These are phyloP conservation scores for Colletotrichum sp. DNA, from an alignment of 2,329 filamentous ascomycete genomes.

Conservation along the genomic window DNA sequence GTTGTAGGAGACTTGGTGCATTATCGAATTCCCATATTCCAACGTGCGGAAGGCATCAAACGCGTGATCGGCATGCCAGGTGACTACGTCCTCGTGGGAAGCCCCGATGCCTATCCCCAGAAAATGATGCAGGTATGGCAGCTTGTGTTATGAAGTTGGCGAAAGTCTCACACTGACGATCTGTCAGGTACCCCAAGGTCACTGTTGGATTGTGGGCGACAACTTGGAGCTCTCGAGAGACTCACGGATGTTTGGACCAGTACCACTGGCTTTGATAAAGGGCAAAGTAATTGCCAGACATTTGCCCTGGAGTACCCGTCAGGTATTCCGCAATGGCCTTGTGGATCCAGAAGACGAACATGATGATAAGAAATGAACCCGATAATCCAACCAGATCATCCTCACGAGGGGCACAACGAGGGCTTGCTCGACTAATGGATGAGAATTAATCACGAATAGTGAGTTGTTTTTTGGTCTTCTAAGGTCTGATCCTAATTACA, in stretches of 20 bases:
- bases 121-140: constrained; percentile 68
- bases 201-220: constrained; percentile 91
- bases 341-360: constrained; percentile 29
- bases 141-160: neutral
- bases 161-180: neutral
- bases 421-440: neutral
- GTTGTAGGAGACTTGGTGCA: constrained; percentile 84
- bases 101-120: constrained; percentile 49
- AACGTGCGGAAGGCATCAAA: constrained; percentile 71
- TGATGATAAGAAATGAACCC: neutral
- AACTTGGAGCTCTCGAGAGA: constrained; percentile 86
- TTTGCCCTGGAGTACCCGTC: constrained; percentile 55
- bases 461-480: constrained; percentile 15
- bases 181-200: constrained; percentile 84
- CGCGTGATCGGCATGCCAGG: constrained; percentile 78
- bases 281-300: constrained; percentile 79
- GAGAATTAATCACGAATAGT: constrained; percentile 3
- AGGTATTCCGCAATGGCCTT: constrained; percentile 54
- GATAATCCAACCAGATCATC: neutral
- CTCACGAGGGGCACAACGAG: neutral
- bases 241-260: constrained; percentile 83
- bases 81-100: constrained; percentile 74
- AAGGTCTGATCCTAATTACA: constrained; percentile 22
- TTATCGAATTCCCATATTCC: constrained; percentile 76
- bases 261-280: constrained; percentile 83